phyloP scores from a whole-genome alignment of 495 filamentous ascomycete species.

The Penicillium herquei region DNA sequence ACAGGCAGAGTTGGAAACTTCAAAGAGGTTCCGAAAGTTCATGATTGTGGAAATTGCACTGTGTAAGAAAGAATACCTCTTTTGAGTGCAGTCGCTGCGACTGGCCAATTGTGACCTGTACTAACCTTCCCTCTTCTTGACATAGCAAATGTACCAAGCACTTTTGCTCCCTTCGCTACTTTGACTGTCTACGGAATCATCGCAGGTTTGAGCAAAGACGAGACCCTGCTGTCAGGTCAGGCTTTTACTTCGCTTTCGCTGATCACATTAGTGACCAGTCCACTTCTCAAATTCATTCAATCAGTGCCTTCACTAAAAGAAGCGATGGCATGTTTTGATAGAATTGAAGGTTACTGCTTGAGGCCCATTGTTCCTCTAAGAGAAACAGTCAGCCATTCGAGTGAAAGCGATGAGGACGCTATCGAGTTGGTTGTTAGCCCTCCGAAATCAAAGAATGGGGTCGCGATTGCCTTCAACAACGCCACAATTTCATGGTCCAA shows the following conservation, averaged over 20 bases:
- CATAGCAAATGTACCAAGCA: constrained; percentile 10
- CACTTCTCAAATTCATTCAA: constrained; percentile 25
- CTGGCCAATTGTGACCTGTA: not conserved
- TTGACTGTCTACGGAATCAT: constrained; percentile 43
- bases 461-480: constrained; percentile 3
- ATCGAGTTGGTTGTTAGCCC: not conserved
- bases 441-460: not conserved
- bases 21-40: constrained; percentile 13
- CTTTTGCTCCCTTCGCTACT: constrained; percentile 35
- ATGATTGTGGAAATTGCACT: constrained; percentile 13
- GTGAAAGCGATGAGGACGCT: not conserved
- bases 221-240: constrained; percentile 37
- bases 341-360: constrained; percentile 29
- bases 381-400: not conserved
- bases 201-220: constrained; percentile 33
- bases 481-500: constrained; percentile 10
- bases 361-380: not conserved
- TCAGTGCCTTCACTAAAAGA: constrained; percentile 21
- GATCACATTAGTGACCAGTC: constrained; percentile 31
- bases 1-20: constrained; percentile 16
- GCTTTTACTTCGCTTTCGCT: constrained; percentile 39
- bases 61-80: constrained; percentile 8
- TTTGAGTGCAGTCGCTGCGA: not conserved
- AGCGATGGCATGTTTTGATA: constrained; percentile 25
- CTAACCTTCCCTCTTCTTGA: not conserved